These are phyloP conservation scores for Lodderomyces jiufengensis DNA, from an alignment of 1,139 yeast species.

Conservation along the genomic window DNA sequence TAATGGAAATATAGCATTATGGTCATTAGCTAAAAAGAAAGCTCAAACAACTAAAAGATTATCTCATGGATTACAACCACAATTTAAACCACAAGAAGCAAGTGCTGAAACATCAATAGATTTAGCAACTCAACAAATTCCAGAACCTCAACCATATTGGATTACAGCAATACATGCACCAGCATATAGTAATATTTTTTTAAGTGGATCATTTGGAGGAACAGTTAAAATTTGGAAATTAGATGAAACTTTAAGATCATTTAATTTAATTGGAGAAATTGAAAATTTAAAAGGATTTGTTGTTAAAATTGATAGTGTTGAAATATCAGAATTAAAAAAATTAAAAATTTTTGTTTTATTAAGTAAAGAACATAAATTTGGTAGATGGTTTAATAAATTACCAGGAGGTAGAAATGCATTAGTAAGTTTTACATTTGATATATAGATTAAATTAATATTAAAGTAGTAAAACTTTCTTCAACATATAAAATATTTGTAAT, in stretches of 20 bases:
- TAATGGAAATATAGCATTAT: conserved; percentile 80
- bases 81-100: conserved; percentile 44
- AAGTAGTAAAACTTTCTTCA: too few species aligned
- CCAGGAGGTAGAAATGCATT: conserved; percentile 43
- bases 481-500: background rate
- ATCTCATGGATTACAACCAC: conserved; percentile 76
- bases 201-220: conserved; percentile 90
- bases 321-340: conserved; percentile 45
- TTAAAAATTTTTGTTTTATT: conserved; percentile 63
- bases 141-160: conserved; percentile 76
- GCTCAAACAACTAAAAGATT: conserved; percentile 65
- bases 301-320: conserved; percentile 64
- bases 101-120: conserved; percentile 61
- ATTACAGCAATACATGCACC: conserved; percentile 78
- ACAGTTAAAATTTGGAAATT: conserved; percentile 73
- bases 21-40: conserved; percentile 90
- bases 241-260: conserved; percentile 53
- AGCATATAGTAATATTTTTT: conserved; percentile 85
- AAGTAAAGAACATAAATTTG: conserved; percentile 82
- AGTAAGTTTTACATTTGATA: conserved; percentile 36
- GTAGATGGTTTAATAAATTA: conserved; percentile 64
- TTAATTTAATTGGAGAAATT: conserved; percentile 52
- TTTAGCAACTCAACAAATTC: conserved; percentile 49
- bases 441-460: conserved; percentile 18
- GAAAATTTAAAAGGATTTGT: conserved; percentile 69